Conservation (phyloP, 257 asterid species). For the Catharanthus roseus region DNA sequence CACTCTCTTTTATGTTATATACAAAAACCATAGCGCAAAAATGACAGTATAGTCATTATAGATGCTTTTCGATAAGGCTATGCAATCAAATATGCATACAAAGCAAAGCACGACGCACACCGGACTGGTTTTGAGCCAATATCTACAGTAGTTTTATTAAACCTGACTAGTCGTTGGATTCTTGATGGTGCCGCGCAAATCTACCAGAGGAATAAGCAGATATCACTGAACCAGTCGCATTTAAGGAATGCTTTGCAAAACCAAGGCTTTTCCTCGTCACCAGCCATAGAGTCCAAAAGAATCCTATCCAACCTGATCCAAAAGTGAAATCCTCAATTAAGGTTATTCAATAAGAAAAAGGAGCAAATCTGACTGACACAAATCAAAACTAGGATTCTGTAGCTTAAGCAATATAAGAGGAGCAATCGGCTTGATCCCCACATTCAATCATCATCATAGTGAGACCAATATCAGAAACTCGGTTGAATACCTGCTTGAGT, state of each 20-base stretch:
- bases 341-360: background rate
- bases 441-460: background rate
- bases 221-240: constrained; percentile 56
- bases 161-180: constrained; percentile 10
- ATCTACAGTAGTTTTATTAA: constrained; percentile 14
- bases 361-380: background rate
- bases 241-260: constrained; percentile 51
- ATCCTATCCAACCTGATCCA: constrained; percentile 75
- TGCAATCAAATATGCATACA: background rate
- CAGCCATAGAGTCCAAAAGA: constrained; percentile 55
- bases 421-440: background rate
- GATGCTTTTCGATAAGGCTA: background rate
- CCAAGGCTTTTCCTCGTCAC: constrained; percentile 40
- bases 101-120: background rate
- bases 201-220: constrained; percentile 48
- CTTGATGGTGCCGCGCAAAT: constrained; percentile 19
- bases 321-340: background rate
- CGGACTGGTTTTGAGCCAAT: background rate
- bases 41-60: background rate
- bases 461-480: background rate
- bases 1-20: background rate
- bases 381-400: background rate
- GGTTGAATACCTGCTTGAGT: background rate
- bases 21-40: background rate
- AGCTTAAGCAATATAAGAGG: background rate